These are phyloP conservation scores for Fomitopsis pinicola DNA, from an alignment of 1,284 basidiomycete species.

Conservation along the genomic window DNA sequence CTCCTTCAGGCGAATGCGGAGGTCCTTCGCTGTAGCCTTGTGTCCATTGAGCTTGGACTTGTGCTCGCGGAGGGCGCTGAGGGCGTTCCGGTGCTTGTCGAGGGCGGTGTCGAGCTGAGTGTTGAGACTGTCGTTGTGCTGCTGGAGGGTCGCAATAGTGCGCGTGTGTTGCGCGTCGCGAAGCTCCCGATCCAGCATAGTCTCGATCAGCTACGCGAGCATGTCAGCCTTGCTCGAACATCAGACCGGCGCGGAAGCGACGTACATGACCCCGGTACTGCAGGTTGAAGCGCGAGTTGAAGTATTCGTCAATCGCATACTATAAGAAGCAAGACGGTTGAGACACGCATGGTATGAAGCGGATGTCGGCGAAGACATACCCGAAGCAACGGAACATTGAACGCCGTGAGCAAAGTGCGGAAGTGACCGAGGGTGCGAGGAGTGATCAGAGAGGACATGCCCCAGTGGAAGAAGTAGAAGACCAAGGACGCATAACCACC, in stretches of 20 bases:
- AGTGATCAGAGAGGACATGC: not conserved
- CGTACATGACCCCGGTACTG: not conserved
- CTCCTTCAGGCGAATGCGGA: no score
- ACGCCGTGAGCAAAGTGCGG: no score
- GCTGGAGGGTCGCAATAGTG: not conserved
- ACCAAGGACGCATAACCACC: not conserved
- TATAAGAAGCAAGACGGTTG: not conserved
- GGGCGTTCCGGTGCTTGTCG: not conserved
- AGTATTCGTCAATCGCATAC: not conserved
- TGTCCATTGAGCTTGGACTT: not conserved
- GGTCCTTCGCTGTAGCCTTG: not conserved
- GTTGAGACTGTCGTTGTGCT: not conserved
- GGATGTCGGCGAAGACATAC: no score
- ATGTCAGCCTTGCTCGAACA: no score
- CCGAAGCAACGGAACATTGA: no score
- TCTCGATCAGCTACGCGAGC: no score
- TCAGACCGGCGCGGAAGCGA: no score
- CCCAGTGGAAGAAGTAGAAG: not conserved
- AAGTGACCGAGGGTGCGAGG: not conserved
- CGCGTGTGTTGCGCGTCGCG: no score
- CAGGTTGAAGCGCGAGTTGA: no score
- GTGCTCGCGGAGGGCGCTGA: not conserved
- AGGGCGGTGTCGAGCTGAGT: not conserved
- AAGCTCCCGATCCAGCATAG: no score
- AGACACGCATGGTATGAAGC: no score